These are phyloP conservation scores for Plasmodium sp. DNA, from an alignment of 169 alveolate genomes.

Conservation along the genomic window DNA sequence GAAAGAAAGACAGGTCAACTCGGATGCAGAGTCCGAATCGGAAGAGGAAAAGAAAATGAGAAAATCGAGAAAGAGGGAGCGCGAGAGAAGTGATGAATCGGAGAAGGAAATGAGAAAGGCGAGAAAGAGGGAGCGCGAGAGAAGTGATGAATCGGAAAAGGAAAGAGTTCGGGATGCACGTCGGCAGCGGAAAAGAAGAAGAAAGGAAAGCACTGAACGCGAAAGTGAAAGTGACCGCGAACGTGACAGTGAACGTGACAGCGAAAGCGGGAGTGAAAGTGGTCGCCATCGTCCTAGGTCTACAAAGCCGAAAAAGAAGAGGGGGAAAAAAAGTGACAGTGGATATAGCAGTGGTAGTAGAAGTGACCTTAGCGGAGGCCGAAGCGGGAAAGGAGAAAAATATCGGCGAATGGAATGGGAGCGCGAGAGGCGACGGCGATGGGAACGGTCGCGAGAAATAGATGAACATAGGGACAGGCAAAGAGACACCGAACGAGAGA, in stretches of 20 bases:
- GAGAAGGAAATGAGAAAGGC: neutral
- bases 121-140: neutral
- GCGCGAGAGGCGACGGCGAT: neutral
- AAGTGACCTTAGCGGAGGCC: neutral
- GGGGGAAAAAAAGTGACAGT: neutral
- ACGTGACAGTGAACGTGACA: neutral
- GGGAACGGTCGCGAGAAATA: neutral
- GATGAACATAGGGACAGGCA: slow-evolving; percentile 7
- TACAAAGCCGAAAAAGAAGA: neutral
- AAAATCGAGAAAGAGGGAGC: neutral
- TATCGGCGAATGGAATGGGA: neutral
- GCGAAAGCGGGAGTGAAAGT: neutral
- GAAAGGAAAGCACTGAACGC: neutral
- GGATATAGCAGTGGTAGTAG: neutral
- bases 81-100: neutral
- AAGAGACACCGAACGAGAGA: neutral
- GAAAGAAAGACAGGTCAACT: neutral
- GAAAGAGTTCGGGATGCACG: neutral
- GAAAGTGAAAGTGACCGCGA: neutral
- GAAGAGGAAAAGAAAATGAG: neutral
- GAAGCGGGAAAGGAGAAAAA: neutral
- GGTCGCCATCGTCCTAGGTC: neutral
- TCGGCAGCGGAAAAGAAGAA: neutral
- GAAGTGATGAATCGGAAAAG: neutral
- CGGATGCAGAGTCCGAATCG: neutral